These are phyloP conservation scores for Dactylellina haptotyla DNA, from an alignment of 2,329 filamentous ascomycete species.

Conservation along the genomic window DNA sequence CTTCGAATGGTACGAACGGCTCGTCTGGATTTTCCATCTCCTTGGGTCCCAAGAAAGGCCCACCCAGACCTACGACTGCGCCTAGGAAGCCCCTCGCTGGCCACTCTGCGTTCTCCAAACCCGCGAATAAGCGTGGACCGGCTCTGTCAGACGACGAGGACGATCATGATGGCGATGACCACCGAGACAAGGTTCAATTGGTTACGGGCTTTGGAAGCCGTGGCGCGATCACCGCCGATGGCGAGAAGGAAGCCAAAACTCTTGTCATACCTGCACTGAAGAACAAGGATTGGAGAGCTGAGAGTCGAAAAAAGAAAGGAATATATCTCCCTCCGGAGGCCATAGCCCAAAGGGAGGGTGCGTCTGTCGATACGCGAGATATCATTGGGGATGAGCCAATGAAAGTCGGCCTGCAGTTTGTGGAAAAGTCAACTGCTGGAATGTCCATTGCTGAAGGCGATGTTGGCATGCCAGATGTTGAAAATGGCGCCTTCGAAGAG, in stretches of 20 bases:
- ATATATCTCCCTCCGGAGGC: slow-evolving; percentile 57
- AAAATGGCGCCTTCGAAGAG: slow-evolving; percentile 39
- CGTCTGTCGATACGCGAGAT: slow-evolving; percentile 57
- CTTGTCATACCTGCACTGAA: slow-evolving; percentile 70
- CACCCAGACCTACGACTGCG: slow-evolving; percentile 22
- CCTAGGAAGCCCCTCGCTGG: slow-evolving; percentile 27
- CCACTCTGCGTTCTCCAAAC: slow-evolving; percentile 36
- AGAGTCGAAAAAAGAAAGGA: slow-evolving; percentile 64
- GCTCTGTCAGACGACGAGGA: slow-evolving; percentile 56
- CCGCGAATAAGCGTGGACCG: slow-evolving; percentile 56
- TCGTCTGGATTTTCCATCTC: slow-evolving; percentile 55
- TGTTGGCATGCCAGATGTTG: slow-evolving; percentile 31
- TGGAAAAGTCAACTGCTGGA: slow-evolving; percentile 43
- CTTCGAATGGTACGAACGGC: slow-evolving; percentile 13
- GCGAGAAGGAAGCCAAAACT: slow-evolving; percentile 60
- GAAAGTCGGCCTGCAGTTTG: slow-evolving; percentile 48
- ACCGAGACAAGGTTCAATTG: slow-evolving; percentile 56
- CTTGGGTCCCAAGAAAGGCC: slow-evolving; percentile 53
- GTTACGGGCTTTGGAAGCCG: slow-evolving; percentile 56
- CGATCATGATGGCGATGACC: slow-evolving; percentile 51
- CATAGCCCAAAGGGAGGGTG: slow-evolving; percentile 53
- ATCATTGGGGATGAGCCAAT: slow-evolving; percentile 55
- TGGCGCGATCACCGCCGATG: slow-evolving; percentile 54
- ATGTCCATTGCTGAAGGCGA: slow-evolving; percentile 46
- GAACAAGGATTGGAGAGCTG: slow-evolving; percentile 73